phyloP scores from a whole-genome alignment of 371 early-diverging fungal genomes.

The Basidiobolus meristosporus region DNA sequence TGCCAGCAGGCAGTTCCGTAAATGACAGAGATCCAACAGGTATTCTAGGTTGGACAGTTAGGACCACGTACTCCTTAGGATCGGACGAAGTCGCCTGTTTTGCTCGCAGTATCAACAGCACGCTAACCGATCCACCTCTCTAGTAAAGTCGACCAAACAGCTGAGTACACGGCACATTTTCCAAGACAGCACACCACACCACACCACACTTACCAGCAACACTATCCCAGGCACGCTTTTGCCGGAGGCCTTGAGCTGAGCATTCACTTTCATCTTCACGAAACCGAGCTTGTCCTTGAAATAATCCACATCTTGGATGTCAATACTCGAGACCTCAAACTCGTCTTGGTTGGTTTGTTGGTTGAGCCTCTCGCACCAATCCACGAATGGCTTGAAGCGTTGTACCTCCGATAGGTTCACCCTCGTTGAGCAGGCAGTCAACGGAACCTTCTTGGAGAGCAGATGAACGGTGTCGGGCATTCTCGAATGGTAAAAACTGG shows the following conservation, averaged over 20 bases:
- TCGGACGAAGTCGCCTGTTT: slow-evolving; percentile 4
- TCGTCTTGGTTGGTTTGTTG: slow-evolving; percentile 14
- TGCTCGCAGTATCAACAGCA: slow-evolving; percentile 37
- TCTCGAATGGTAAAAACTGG: too few species aligned
- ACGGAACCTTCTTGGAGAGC: slow-evolving; percentile 6
- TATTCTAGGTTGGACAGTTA: slow-evolving; percentile 59
- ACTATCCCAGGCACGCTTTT: slow-evolving; percentile 48
- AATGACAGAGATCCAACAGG: slow-evolving; percentile 35
- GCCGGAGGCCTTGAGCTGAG: slow-evolving; percentile 18
- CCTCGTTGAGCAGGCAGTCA: slow-evolving; percentile 7
- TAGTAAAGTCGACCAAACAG: slow-evolving; percentile 3
- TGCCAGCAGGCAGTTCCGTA: slow-evolving; percentile 70
- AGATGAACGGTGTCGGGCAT: too few species aligned
- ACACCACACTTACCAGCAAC: slow-evolving; percentile 32
- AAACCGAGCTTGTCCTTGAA: slow-evolving; percentile 56
- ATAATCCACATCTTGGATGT: slow-evolving; percentile 45
- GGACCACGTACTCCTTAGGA: slow-evolving; percentile 21
- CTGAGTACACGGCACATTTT: neutral
- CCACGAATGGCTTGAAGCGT: slow-evolving; percentile 34
- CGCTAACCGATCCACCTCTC: slow-evolving; percentile 59
- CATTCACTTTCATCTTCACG: slow-evolving; percentile 45
- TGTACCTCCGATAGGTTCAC: slow-evolving; percentile 17
- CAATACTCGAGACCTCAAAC: slow-evolving; percentile 18
- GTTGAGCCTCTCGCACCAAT: slow-evolving; percentile 31
- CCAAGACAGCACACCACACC: neutral